Conservation (phyloP, 495 filamentous ascomycete species). For the Tetracladium marchalianum region DNA sequence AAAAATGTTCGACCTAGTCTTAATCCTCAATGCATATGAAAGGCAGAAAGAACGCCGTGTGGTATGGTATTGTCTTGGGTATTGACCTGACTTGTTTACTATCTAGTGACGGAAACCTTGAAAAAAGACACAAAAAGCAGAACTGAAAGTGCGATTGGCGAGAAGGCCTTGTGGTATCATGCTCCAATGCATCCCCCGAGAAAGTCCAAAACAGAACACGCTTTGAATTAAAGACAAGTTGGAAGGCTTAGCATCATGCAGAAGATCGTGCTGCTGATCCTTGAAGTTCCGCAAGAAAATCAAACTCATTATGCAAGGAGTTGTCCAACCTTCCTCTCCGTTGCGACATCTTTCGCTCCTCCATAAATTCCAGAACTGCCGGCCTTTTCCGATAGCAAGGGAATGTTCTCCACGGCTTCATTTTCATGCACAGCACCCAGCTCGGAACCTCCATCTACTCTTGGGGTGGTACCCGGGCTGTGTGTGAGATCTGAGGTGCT, state of each 20-base stretch:
- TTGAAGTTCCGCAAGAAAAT: background rate
- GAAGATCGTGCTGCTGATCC: too few relatives aligned
- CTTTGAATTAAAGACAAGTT: too few relatives aligned
- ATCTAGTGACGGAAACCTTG: too few relatives aligned
- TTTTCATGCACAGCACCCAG: slow-evolving; percentile 7
- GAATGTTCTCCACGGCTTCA: slow-evolving; percentile 38
- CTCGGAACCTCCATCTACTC: slow-evolving; percentile 11
- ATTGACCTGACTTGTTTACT: too few relatives aligned
- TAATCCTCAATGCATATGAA: too few relatives aligned
- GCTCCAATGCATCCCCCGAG: background rate
- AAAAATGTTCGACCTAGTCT: too few relatives aligned
- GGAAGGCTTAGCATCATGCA: too few relatives aligned
- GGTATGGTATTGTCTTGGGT: too few relatives aligned
- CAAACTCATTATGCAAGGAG: slow-evolving; percentile 10
- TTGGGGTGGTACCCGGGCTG: slow-evolving; percentile 31
- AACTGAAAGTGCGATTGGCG: too few relatives aligned
- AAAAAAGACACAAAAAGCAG: too few relatives aligned
- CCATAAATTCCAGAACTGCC: slow-evolving; percentile 33
- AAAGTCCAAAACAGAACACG: background rate
- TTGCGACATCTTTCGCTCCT: slow-evolving; percentile 28
- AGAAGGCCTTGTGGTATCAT: background rate
- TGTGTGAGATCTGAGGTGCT: slow-evolving; percentile 35
- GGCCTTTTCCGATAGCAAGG: slow-evolving; percentile 38
- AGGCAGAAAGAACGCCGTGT: too few relatives aligned
- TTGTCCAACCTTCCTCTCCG: slow-evolving; percentile 31